Conservation (phyloP, 106 monocot genomes). For the Iris macrosiphon region DNA sequence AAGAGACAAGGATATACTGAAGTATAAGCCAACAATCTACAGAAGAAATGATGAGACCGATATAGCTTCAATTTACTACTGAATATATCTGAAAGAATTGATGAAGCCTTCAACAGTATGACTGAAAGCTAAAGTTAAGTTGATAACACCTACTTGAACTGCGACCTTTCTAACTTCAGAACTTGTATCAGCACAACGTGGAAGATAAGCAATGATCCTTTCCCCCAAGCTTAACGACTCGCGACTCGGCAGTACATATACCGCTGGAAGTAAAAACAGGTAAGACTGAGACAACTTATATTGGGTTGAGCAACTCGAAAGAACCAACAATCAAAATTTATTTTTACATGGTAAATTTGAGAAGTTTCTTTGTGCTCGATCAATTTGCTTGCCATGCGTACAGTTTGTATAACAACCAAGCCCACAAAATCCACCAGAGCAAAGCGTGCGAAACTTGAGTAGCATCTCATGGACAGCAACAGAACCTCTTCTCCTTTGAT, state of each 20-base stretch:
- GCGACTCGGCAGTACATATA: conserved; percentile 83
- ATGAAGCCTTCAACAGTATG: background rate
- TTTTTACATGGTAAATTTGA: conserved; percentile 81
- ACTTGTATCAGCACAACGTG: conserved; percentile 86
- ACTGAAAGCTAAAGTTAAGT: background rate
- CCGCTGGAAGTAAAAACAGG: conserved; percentile 52
- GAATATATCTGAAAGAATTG: background rate
- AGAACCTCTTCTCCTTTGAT: conserved; percentile 92
- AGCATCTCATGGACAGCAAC: conserved; percentile 77
- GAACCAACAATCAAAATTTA: background rate
- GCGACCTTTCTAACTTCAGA: conserved; percentile 84
- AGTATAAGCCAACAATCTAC: conserved; percentile 80
- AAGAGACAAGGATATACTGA: conserved; percentile 91
- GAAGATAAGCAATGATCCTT: conserved; percentile 81
- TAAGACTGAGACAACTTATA: background rate
- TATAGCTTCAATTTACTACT: background rate
- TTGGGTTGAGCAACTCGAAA: background rate
- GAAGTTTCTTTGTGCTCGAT: conserved; percentile 49
- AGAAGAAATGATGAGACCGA: conserved; percentile 1
- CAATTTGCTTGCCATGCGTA: conserved; percentile 34
- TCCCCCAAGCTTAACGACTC: conserved; percentile 91
- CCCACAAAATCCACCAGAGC: conserved; percentile 72
- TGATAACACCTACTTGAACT: conserved; percentile 54
- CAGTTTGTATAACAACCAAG: conserved; percentile 46
- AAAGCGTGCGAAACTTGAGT: conserved; percentile 73